These are phyloP conservation scores for Aspergillus pseudoviridinutans DNA, from an alignment of 2,329 filamentous ascomycete species.

Conservation along the genomic window DNA sequence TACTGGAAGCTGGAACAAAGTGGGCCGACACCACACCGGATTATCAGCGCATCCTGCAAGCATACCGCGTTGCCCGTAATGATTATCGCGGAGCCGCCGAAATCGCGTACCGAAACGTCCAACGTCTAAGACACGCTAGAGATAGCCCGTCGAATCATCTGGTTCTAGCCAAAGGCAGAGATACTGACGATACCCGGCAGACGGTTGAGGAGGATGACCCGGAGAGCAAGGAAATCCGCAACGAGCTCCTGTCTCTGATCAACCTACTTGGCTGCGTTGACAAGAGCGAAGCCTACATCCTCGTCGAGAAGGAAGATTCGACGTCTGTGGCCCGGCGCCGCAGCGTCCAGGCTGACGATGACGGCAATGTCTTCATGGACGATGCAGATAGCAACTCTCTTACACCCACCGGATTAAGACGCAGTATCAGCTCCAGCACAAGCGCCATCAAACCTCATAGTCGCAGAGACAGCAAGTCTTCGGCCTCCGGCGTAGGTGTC, in stretches of 20 bases:
- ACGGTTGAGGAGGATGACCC: slow-evolving; percentile 40
- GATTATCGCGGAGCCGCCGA: slow-evolving; percentile 77
- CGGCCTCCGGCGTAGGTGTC: slow-evolving; percentile 13
- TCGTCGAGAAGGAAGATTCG: slow-evolving; percentile 45
- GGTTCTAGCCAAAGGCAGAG: slow-evolving; percentile 34
- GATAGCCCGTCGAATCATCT: slow-evolving; percentile 33
- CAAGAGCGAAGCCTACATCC: slow-evolving; percentile 71
- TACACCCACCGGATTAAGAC: slow-evolving; percentile 12
- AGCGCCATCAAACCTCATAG: slow-evolving; percentile 17
- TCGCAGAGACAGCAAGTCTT: slow-evolving; percentile 20
- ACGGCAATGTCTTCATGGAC: slow-evolving; percentile 38
- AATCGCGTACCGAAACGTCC: slow-evolving; percentile 53
- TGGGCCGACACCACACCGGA: slow-evolving; percentile 50
- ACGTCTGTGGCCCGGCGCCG: slow-evolving; percentile 43
- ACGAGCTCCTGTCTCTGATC: slow-evolving; percentile 84
- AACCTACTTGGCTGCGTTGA: slow-evolving; percentile 87
- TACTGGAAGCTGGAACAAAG: slow-evolving; percentile 35
- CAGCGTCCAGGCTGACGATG: slow-evolving; percentile 41
- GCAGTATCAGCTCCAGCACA: slow-evolving; percentile 19
- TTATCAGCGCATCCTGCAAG: slow-evolving; percentile 86
- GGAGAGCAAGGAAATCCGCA: slow-evolving; percentile 52
- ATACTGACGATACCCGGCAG: slow-evolving; percentile 24
- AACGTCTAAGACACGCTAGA: slow-evolving; percentile 44
- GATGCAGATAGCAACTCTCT: slow-evolving; percentile 23
- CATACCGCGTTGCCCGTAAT: slow-evolving; percentile 77